Evolutionary conservation across 495 filamentous ascomycete genomes (phyloP).

Genomic region (Apiosordaria backusii): DNA sequence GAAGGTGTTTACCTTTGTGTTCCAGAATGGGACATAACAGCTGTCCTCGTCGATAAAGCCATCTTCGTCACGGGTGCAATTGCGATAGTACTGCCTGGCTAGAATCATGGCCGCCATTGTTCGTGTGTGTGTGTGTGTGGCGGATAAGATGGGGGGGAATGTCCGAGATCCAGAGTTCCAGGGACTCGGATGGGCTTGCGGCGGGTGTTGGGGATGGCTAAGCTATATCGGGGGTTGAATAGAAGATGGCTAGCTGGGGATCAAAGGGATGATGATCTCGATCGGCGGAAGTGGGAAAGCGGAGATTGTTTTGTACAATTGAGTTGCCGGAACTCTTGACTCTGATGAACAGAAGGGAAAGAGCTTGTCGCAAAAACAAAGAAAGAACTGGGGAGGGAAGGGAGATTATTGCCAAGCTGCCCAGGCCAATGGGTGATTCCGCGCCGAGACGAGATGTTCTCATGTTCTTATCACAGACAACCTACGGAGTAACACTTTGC

Average conservation of each 20-base stretch:
- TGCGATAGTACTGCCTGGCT: constrained; percentile 11
- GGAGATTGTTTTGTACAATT: neutral
- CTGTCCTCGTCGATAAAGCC: constrained; percentile 36
- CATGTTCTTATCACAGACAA: neutral
- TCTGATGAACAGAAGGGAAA: neutral
- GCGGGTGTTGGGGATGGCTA: neutral
- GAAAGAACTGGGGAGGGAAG: neutral
- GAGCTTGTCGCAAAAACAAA: neutral
- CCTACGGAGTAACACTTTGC: neutral
- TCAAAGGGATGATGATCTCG: neutral
- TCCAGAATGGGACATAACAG: constrained; percentile 44
- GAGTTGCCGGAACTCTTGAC: neutral
- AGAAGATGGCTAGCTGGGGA: too few species aligned
- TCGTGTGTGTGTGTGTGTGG: constrained; percentile 6
- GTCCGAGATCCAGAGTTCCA: neutral
- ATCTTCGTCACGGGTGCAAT: constrained; percentile 22
- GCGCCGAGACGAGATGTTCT: neutral
- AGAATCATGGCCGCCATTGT: constrained; percentile 12
- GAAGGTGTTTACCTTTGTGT: constrained; percentile 31
- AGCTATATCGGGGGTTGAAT: neutral
- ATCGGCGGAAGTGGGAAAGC: neutral
- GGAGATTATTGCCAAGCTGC: neutral
- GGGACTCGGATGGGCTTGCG: neutral
- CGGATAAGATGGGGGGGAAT: neutral
- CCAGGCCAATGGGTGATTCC: neutral